Percentiles rank a stretch among this genome's conserved stretches.
Conservation (phyloP, 805 yeast species). For the Millerozyma miso region DNA sequence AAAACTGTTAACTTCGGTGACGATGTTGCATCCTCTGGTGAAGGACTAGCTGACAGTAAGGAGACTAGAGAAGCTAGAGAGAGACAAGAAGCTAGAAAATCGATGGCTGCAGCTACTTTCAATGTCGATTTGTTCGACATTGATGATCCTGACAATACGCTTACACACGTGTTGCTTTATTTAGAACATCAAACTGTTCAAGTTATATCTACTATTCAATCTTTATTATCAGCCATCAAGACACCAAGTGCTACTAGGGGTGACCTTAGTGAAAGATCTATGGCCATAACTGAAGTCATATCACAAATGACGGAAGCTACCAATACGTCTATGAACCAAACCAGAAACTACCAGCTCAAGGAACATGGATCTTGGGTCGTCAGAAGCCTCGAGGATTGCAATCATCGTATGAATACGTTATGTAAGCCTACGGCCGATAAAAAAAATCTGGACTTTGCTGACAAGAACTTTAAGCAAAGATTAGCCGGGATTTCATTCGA, state of each 20-base stretch:
- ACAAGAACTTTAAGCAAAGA: conserved; percentile 85
- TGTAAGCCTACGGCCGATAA: conserved; percentile 44
- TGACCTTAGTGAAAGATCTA: conserved; percentile 65
- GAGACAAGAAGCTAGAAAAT: conserved; percentile 42
- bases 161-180: conserved; percentile 76
- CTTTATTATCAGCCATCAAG: conserved; percentile 70
- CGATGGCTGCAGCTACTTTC: conserved; percentile 53
- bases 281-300: conserved; percentile 74
- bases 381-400: conserved; percentile 79
- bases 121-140: conserved; percentile 75
- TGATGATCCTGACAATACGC: conserved; percentile 82
- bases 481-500: conserved; percentile 95
- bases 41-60: conserved; percentile 15
- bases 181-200: conserved; percentile 91
- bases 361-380: conserved; percentile 93
- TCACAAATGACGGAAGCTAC: conserved; percentile 89
- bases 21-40: conserved; percentile 10
- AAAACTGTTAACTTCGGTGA: conserved; percentile 1
- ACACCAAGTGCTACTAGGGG: conserved; percentile 74
- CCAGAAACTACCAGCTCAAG: conserved; percentile 76
- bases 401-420: conserved; percentile 72
- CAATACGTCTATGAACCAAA: conserved; percentile 79
- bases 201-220: conserved; percentile 86
- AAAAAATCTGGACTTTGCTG: conserved; percentile 65
- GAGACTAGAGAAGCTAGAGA: conserved; percentile 35